phyloP scores from a whole-genome alignment of 1,139 yeast species.

The Pichia sp. region DNA sequence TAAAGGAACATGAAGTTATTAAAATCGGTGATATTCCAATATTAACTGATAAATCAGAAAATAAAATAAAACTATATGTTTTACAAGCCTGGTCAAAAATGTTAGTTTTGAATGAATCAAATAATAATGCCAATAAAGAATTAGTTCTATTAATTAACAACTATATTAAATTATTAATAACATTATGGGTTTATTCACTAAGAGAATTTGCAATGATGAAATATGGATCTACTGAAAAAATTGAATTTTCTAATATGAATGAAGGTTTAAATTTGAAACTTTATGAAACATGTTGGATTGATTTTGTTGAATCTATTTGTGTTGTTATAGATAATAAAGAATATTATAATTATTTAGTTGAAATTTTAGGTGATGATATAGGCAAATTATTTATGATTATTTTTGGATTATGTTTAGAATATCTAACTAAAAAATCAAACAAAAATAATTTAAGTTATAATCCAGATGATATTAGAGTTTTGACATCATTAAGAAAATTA shows the following conservation, averaged over 20 bases:
- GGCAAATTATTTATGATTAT: constrained; percentile 74
- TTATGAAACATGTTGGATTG: constrained; percentile 70
- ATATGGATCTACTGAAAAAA: constrained; percentile 39
- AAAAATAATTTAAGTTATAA: constrained; percentile 2
- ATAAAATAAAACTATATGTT: constrained; percentile 62
- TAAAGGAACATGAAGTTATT: constrained; percentile 21
- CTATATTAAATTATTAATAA: constrained; percentile 55
- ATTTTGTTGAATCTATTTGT: constrained; percentile 72
- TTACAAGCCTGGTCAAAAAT: constrained; percentile 88
- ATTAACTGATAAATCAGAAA: constrained; percentile 45
- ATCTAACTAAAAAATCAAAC: constrained; percentile 27
- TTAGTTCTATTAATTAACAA: constrained; percentile 45
- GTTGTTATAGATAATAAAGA: constrained; percentile 44
- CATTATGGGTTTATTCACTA: constrained; percentile 74
- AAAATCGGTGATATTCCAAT: constrained; percentile 37
- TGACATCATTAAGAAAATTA: constrained; percentile 47
- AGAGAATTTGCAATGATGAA: constrained; percentile 68
- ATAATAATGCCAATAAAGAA: constrained; percentile 27
- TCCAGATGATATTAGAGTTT: constrained; percentile 26
- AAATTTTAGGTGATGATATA: constrained; percentile 52
- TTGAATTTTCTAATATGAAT: constrained; percentile 37
- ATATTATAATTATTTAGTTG: constrained; percentile 39
- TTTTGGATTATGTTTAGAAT: constrained; percentile 80
- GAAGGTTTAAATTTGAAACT: constrained; percentile 42
- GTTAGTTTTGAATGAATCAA: constrained; percentile 34